These are phyloP conservation scores for Fusarium abutilonis DNA, from an alignment of 2,329 filamentous ascomycete species.

Conservation along the genomic window DNA sequence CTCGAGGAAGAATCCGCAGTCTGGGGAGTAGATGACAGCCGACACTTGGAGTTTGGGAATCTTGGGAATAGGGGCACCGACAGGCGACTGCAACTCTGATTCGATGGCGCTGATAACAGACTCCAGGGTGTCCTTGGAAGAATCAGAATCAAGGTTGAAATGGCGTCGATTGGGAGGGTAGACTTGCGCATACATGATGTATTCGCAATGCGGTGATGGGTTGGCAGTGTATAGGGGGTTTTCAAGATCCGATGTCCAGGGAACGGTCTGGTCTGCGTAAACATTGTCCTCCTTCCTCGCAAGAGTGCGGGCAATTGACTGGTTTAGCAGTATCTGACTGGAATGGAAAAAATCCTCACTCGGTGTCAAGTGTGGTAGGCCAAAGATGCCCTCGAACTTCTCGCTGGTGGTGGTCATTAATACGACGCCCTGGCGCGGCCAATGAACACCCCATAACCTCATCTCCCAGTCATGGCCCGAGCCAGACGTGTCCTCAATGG, in stretches of 20 bases:
- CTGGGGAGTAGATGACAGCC: slow-evolving; percentile 72
- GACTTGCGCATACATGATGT: slow-evolving; percentile 85
- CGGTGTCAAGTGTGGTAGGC: slow-evolving; percentile 82
- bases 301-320: slow-evolving; percentile 74
- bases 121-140: slow-evolving; percentile 43
- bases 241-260: slow-evolving; percentile 79
- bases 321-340: slow-evolving; percentile 73
- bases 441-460: slow-evolving; percentile 84
- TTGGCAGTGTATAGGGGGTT: slow-evolving; percentile 67
- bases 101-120: slow-evolving; percentile 65
- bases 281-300: slow-evolving; percentile 68
- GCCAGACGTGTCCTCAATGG: slow-evolving; percentile 75
- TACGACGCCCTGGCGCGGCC: slow-evolving; percentile 80
- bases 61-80: slow-evolving; percentile 65
- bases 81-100: slow-evolving; percentile 69
- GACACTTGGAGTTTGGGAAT: slow-evolving; percentile 70
- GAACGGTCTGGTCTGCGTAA: slow-evolving; percentile 68
- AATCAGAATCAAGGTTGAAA: slow-evolving; percentile 48
- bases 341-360: slow-evolving; percentile 64
- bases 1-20: slow-evolving; percentile 73
- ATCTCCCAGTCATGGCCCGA: slow-evolving; percentile 80
- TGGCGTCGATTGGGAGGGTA: slow-evolving; percentile 61
- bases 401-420: slow-evolving; percentile 90
- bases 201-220: slow-evolving; percentile 82
- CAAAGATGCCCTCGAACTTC: slow-evolving; percentile 93